These are phyloP conservation scores for Geosiphon pyriformis DNA, from an alignment of 192 early-diverging fungal genomes.

Conservation along the genomic window DNA sequence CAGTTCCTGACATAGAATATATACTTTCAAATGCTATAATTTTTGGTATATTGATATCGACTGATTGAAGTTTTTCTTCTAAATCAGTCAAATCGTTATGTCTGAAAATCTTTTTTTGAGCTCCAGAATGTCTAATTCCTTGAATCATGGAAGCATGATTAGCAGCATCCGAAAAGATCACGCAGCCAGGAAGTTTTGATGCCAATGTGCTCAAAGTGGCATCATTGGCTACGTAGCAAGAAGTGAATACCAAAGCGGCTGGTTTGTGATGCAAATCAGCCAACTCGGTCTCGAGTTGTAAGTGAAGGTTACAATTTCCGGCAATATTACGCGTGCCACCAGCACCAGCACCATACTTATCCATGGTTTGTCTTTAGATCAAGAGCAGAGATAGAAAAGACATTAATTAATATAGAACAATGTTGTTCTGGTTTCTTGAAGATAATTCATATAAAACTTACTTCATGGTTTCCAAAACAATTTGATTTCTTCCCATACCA, in stretches of 20 bases:
- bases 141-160: slow-evolving; percentile 99
- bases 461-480: slow-evolving; percentile 89
- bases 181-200: slow-evolving; percentile 80
- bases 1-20: slow-evolving; percentile 95
- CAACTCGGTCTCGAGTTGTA: slow-evolving; percentile 86
- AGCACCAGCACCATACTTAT: slow-evolving; percentile 96
- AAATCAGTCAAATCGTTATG: slow-evolving; percentile 91
- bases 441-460: slow-evolving; percentile 35
- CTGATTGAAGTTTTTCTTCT: slow-evolving; percentile 73
- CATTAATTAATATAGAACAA: slow-evolving; percentile 3
- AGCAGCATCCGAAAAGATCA: slow-evolving; percentile 90
- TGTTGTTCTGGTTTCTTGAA: too few relatives aligned
- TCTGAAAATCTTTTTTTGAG: slow-evolving; percentile 82
- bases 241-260: slow-evolving; percentile 90
- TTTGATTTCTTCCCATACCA: slow-evolving; percentile 88
- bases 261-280: slow-evolving; percentile 89
- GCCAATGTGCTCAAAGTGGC: slow-evolving; percentile 89
- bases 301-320: slow-evolving; percentile 93
- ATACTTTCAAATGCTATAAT: slow-evolving; percentile 95
- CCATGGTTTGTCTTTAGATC: slow-evolving; percentile 62
- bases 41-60: slow-evolving; percentile 83
- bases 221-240: slow-evolving; percentile 98
- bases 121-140: slow-evolving; percentile 88
- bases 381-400: slow-evolving; percentile 1
- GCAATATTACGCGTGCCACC: slow-evolving; percentile 99